phyloP scores from a whole-genome alignment of 2,329 filamentous ascomycete genomes.

The Botryotinia convoluta region DNA sequence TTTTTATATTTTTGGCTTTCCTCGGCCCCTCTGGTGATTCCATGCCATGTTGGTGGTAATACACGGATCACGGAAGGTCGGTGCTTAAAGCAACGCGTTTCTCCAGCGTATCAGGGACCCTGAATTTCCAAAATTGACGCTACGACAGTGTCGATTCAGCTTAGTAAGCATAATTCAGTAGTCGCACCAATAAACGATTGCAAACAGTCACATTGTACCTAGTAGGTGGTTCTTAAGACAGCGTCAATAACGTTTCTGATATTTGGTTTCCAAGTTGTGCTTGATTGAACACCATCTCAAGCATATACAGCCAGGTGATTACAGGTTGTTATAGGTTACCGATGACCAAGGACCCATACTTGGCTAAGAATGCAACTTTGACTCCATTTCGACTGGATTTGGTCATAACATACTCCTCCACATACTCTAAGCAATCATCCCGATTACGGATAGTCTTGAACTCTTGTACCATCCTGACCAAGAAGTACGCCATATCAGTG shows the following conservation, averaged over 20 bases:
- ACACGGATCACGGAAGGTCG: constrained; percentile 6
- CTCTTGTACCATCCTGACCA: constrained; percentile 9
- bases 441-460: constrained; percentile 16
- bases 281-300: neutral
- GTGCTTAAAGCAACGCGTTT: neutral
- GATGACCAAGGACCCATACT: neutral
- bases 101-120: neutral
- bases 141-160: too few species aligned
- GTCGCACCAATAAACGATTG: neutral
- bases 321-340: neutral
- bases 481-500: constrained; percentile 7
- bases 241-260: neutral
- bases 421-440: constrained; percentile 11
- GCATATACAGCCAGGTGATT: neutral
- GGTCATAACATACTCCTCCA: constrained; percentile 10
- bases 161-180: neutral
- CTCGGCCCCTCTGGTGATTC: neutral
- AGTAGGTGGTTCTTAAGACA: neutral
- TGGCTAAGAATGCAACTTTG: neutral
- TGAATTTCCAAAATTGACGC: neutral
- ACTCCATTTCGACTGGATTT: constrained; percentile 13
- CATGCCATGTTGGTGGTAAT: neutral
- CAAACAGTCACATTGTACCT: neutral
- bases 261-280: neutral
- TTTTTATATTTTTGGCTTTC: constrained; percentile 1